phyloP scores from a whole-genome alignment of 305 asterid genomes.

The Solanum hybrid region DNA sequence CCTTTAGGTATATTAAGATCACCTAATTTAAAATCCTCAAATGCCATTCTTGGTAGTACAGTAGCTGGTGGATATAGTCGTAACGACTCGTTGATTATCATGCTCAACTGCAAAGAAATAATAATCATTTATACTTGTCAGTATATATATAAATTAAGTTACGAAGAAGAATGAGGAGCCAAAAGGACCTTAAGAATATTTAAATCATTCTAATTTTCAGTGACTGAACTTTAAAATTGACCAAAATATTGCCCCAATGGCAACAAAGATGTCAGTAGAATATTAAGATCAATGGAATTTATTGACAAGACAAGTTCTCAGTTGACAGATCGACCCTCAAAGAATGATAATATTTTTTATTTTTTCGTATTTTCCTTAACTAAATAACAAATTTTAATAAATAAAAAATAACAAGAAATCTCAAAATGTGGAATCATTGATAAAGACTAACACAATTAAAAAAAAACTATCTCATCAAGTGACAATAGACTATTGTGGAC shows the following conservation, averaged over 20 bases:
- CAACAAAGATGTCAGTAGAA: no score
- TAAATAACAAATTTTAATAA: background rate
- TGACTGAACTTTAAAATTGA: background rate
- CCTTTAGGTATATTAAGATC: constrained; percentile 82
- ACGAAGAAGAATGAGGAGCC: background rate
- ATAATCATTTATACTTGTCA: background rate
- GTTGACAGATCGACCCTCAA: background rate
- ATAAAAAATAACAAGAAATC: background rate
- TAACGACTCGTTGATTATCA: constrained; percentile 82
- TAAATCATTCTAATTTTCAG: constrained; percentile 8
- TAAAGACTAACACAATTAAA: background rate
- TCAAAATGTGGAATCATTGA: background rate
- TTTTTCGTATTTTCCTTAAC: background rate
- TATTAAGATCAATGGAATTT: background rate
- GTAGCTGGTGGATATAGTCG: constrained; percentile 53
- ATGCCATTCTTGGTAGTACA: constrained; percentile 84
- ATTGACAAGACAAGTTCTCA: background rate
- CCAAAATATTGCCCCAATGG: no score
- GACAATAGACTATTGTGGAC: background rate
- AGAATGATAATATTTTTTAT: background rate
- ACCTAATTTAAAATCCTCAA: constrained; percentile 68
- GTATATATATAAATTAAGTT: background rate
- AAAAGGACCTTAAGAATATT: background rate
- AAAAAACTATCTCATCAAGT: background rate
- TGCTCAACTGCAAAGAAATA: constrained; percentile 38